Percentiles rank a stretch among this genome's conserved stretches.
phyloP scores from a whole-genome alignment of 2,329 filamentous ascomycete species.

The Arthrinium puccinioides region DNA sequence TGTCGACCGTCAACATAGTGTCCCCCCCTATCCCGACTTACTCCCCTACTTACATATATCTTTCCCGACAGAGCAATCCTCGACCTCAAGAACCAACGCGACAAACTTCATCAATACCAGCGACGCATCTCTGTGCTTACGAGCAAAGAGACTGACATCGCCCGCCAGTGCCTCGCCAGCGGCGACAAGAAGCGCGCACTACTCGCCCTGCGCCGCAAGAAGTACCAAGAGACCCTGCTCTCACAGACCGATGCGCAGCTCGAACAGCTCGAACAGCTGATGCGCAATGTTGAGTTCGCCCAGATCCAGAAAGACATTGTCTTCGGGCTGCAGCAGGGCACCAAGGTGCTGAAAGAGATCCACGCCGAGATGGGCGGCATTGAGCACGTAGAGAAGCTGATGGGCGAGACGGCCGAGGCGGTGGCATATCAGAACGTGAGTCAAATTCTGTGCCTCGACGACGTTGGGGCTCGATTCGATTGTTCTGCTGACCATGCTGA shows the following conservation, averaged over 20 bases:
- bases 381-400: constrained; percentile 87
- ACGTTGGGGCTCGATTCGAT: constrained; percentile 1
- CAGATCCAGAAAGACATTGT: constrained; percentile 95
- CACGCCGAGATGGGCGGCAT: constrained; percentile 94
- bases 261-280: constrained; percentile 86
- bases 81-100: constrained; percentile 94
- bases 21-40: constrained; percentile 2
- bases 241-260: constrained; percentile 87
- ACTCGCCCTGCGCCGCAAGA: constrained; percentile 85
- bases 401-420: constrained; percentile 87
- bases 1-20: constrained; percentile 18
- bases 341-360: constrained; percentile 81
- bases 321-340: constrained; percentile 88
- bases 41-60: constrained; percentile 5
- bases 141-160: constrained; percentile 78
- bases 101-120: constrained; percentile 95
- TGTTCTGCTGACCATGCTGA: neutral
- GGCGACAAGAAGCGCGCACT: constrained; percentile 78
- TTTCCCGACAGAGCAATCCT: constrained; percentile 69
- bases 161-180: constrained; percentile 70
- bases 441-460: constrained; percentile 6
- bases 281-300: constrained; percentile 87
- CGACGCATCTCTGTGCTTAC: constrained; percentile 82
- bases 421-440: constrained; percentile 81
- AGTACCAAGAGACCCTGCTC: constrained; percentile 89